phyloP scores from a whole-genome alignment of 768 basidiomycete species.

The Phaffia tasmanica region DNA sequence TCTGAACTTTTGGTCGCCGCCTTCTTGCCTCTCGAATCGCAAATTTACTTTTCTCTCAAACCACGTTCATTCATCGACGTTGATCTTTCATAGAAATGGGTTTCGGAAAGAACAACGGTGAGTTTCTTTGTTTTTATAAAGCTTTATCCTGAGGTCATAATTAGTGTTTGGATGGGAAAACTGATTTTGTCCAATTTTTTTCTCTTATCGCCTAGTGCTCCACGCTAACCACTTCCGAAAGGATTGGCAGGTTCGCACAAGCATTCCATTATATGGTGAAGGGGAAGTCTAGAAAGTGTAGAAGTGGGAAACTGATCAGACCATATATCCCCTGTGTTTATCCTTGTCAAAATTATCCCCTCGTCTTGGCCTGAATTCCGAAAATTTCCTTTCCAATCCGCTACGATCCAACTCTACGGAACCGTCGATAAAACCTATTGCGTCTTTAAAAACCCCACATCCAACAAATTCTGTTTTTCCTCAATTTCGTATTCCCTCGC shows the following conservation, averaged over 20 bases:
- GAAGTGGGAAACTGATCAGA: slow-evolving; percentile 5
- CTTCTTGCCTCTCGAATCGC: too few species aligned
- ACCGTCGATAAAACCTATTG: background rate
- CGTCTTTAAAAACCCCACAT: background rate
- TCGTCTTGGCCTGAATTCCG: background rate
- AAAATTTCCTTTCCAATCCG: background rate
- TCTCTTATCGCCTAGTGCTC: slow-evolving; percentile 47
- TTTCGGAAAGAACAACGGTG: slow-evolving; percentile 64
- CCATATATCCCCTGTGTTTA: background rate
- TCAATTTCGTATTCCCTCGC: background rate
- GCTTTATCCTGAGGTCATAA: background rate
- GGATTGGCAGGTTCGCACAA: slow-evolving; percentile 67
- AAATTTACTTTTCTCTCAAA: too few species aligned
- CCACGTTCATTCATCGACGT: too few species aligned
- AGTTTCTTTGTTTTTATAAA: background rate
- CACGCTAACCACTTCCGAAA: slow-evolving; percentile 93
- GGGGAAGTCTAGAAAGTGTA: slow-evolving; percentile 17
- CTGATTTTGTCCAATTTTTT: background rate
- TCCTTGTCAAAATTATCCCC: background rate
- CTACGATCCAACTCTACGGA: too few species aligned
- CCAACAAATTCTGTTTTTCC: background rate
- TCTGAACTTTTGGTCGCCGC: too few species aligned
- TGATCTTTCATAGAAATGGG: slow-evolving; percentile 45
- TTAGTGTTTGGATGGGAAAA: background rate
- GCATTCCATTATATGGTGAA: background rate